phyloP scores from a whole-genome alignment of 371 early-diverging fungal species.

The Paraphysoderma sedebokerense region DNA sequence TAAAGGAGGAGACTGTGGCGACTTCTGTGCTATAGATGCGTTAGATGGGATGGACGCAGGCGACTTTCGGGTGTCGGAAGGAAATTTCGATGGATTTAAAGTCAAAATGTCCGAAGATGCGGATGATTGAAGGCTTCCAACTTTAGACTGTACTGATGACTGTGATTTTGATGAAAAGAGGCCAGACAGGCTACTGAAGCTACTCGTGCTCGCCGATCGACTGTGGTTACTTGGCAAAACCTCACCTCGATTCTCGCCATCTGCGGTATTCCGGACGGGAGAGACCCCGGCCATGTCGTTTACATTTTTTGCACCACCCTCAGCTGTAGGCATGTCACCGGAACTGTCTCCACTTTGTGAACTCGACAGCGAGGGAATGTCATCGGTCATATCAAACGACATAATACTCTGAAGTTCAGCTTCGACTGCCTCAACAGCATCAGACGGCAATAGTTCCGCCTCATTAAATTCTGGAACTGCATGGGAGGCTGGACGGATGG shows the following conservation, averaged over 20 bases:
- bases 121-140: too few relatives aligned
- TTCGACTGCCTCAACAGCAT: conserved; percentile 39
- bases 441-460: conserved; percentile 7
- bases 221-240: too few relatives aligned
- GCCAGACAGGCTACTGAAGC: background rate
- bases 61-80: background rate
- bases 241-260: too few relatives aligned
- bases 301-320: background rate
- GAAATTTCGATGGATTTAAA: too few relatives aligned
- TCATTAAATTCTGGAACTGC: conserved; percentile 8
- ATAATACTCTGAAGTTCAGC: conserved; percentile 38
- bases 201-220: background rate
- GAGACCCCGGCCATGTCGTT: background rate
- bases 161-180: too few relatives aligned
- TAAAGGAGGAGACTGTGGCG: too few relatives aligned
- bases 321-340: background rate
- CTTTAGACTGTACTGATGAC: too few relatives aligned
- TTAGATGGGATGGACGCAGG: too few relatives aligned
- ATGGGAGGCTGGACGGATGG: background rate
- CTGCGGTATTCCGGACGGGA: too few relatives aligned
- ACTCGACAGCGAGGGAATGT: background rate
- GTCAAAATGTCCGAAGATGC: too few relatives aligned
- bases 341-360: background rate
- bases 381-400: conserved; percentile 7
- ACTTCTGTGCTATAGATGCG: too few relatives aligned